Conservation (phyloP, 1,284 basidiomycete species). For the Exobasidium rhododendri region DNA sequence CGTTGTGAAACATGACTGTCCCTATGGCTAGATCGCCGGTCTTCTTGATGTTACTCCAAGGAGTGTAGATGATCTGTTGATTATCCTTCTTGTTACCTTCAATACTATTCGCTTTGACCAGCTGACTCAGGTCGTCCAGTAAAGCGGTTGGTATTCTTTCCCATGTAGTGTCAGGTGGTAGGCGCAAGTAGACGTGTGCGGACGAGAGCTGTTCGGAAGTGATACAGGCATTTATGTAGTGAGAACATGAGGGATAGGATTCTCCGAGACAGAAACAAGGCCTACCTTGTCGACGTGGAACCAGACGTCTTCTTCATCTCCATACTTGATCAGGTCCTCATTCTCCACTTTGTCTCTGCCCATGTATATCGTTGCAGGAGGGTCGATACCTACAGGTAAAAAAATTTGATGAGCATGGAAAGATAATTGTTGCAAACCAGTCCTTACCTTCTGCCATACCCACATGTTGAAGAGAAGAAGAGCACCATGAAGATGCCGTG, state of each 20-base stretch:
- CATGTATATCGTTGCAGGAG: slow-evolving; percentile 80
- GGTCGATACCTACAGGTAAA: slow-evolving; percentile 58
- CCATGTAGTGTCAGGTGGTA: slow-evolving; percentile 77
- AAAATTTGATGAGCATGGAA: slow-evolving; percentile 4
- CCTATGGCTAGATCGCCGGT: slow-evolving; percentile 66
- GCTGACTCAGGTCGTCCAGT: slow-evolving; percentile 80
- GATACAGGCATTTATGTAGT: neutral
- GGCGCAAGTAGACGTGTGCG: slow-evolving; percentile 68
- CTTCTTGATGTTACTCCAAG: slow-evolving; percentile 56
- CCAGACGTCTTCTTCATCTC: slow-evolving; percentile 57
- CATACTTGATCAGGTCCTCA: slow-evolving; percentile 81
- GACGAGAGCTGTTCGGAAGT: slow-evolving; percentile 35
- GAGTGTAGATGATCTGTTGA: slow-evolving; percentile 89
- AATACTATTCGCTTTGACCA: slow-evolving; percentile 96
- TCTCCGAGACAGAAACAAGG: neutral
- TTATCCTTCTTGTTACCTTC: slow-evolving; percentile 96
- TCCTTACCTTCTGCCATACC: neutral
- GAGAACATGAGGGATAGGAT: neutral
- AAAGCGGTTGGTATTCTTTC: slow-evolving; percentile 77
- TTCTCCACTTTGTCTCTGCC: slow-evolving; percentile 78
- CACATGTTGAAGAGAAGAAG: slow-evolving; percentile 62
- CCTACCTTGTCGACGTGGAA: slow-evolving; percentile 61
- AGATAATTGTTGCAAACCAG: neutral
- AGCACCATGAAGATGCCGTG: slow-evolving; percentile 58
- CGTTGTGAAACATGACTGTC: slow-evolving; percentile 87